Percentiles rank a stretch among this genome's conserved stretches.
Evolutionary conservation across 352 stramenopile species (phyloP).

Genomic region (Pythium vanterpoolii): DNA sequence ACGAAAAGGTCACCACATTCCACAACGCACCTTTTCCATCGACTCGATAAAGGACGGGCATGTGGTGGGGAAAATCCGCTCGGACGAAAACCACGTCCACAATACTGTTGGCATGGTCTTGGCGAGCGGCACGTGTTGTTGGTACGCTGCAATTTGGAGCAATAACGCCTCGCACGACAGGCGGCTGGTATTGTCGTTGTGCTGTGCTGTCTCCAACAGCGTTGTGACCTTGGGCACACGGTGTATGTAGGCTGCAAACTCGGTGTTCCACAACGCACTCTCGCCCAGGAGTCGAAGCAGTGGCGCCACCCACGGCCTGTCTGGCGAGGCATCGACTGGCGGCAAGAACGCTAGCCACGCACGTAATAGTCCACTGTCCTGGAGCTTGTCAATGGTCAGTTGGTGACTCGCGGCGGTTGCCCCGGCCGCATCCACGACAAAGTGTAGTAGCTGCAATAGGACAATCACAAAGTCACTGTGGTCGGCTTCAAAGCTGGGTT

Average conservation of each 20-base stretch:
- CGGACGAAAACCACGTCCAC: constrained; percentile 11
- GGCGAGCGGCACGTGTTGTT: constrained; percentile 27
- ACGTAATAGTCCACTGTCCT: constrained; percentile 45
- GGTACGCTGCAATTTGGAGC: constrained; percentile 36
- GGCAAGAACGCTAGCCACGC: constrained; percentile 41
- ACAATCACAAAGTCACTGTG: constrained; percentile 40
- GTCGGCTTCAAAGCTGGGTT: constrained; percentile 17
- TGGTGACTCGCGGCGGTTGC: constrained; percentile 5
- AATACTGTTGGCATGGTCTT: not conserved
- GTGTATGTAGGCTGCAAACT: constrained; percentile 36
- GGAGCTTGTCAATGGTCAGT: constrained; percentile 23
- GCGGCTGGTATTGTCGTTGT: not conserved
- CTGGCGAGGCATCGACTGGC: constrained; percentile 2
- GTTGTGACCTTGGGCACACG: constrained; percentile 38
- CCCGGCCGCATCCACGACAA: constrained; percentile 26
- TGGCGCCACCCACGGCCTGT: constrained; percentile 33
- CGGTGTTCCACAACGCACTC: constrained; percentile 47
- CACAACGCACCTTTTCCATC: constrained; percentile 17
- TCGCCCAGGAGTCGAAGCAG: constrained; percentile 48
- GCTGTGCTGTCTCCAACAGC: constrained; percentile 27
- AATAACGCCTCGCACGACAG: constrained; percentile 37
- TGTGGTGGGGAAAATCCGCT: constrained; percentile 11
- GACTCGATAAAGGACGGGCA: constrained; percentile 15
- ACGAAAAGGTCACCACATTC: not conserved
- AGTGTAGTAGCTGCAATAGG: constrained; percentile 48